Conservation (phyloP, 306 rosid species). For the Prosopis cineraria region DNA sequence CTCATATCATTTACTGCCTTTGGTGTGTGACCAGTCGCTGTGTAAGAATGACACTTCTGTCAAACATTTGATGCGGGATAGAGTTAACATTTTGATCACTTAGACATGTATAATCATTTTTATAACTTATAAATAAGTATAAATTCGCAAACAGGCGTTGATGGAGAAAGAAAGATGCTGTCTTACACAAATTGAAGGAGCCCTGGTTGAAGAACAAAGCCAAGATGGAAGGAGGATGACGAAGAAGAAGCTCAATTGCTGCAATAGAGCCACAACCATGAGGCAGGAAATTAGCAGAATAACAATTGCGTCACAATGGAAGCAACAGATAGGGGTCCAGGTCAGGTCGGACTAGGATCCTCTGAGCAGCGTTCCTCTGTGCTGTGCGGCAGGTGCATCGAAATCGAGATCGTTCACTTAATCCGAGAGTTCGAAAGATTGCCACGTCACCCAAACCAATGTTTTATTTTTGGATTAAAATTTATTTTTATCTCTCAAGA, state of each 20-base stretch:
- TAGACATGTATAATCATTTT: background rate
- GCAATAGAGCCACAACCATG: background rate
- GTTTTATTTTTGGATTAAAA: too few relatives aligned
- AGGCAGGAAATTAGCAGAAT: background rate
- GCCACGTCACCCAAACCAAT: too few relatives aligned
- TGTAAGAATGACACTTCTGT: constrained; percentile 15
- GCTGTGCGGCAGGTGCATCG: too few relatives aligned
- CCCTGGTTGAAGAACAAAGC: background rate
- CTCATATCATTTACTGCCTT: too few relatives aligned
- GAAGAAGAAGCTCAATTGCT: background rate
- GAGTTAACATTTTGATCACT: background rate
- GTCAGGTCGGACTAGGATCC: too few relatives aligned
- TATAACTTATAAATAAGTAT: background rate
- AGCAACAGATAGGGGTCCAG: background rate
- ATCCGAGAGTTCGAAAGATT: too few relatives aligned
- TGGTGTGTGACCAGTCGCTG: too few relatives aligned
- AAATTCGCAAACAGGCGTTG: background rate
- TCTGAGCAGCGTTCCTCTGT: too few relatives aligned
- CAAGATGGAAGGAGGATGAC: background rate
- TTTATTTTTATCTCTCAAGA: too few relatives aligned
- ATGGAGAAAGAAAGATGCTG: background rate
- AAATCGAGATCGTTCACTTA: too few relatives aligned
- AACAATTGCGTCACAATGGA: background rate
- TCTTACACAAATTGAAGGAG: background rate
- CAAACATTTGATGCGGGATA: background rate